These are phyloP conservation scores for Starmera quercuum DNA, from an alignment of 805 yeast genomes.

Conservation along the genomic window DNA sequence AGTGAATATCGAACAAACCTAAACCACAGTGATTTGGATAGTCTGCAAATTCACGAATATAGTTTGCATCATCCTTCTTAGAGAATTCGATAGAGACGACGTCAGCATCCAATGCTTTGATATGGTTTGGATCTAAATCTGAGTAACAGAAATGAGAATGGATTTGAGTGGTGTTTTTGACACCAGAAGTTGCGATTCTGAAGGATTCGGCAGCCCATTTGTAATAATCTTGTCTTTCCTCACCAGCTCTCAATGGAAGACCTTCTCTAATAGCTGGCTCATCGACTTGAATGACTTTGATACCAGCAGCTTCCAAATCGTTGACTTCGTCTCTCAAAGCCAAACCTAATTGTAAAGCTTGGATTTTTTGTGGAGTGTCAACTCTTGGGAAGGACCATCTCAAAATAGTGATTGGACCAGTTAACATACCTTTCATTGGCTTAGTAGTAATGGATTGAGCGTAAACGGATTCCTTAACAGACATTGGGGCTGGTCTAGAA, in stretches of 20 bases:
- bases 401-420: constrained; percentile 99
- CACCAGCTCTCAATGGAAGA: constrained; percentile 97
- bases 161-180: constrained; percentile 88
- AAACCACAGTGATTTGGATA: constrained; percentile 99
- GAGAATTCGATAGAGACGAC: constrained; percentile 99
- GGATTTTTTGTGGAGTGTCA: constrained; percentile 87
- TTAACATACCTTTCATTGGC: constrained; percentile 99
- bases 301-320: constrained; percentile 98
- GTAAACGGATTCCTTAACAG: constrained; percentile 98
- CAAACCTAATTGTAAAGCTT: constrained; percentile 93
- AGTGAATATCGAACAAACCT: constrained; percentile 98
- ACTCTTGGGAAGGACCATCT: constrained; percentile 99
- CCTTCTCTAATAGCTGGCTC: constrained; percentile 99
- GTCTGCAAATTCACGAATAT: constrained; percentile 94
- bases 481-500: constrained; percentile 97
- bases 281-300: constrained; percentile 96
- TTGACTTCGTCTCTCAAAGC: constrained; percentile 98
- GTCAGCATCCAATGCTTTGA: constrained; percentile 99
- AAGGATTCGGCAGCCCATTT: constrained; percentile 99
- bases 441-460: constrained; percentile 93
- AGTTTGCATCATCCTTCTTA: constrained; percentile 98
- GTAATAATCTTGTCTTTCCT: constrained; percentile 93
- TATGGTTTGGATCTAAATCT: constrained; percentile 98
- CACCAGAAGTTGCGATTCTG: constrained; percentile 99
- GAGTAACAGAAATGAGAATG: constrained; percentile 99